Base-by-base conservation (phyloP, 768 basidiomycete species). In the Leucosporidium creatinivorum region DNA sequence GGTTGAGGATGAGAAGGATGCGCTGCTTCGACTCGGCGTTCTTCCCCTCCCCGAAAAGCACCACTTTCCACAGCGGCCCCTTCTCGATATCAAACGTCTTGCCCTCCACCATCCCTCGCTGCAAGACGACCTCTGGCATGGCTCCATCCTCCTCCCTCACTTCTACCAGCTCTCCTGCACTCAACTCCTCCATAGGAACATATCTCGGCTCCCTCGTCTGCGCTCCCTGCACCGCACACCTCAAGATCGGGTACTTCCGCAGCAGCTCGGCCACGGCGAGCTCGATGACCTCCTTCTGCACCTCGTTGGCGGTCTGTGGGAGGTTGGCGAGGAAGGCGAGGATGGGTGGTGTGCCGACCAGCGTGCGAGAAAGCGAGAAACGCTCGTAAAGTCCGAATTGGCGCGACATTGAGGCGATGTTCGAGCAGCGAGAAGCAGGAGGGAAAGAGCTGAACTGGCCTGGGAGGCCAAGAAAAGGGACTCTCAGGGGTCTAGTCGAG, bases 321-420 rank as follows among this genome's bases (percentile, higher is more conserved):
- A 51, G 50, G 31, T 57, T 57, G 55, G 17, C 28, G 28, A 57
- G 55, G 28, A 31, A 36, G 55, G 31, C 19, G 30, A 57, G 18
- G 18, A 31, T 21, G 28, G 30, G 55, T 36, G 23, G 25, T 31
- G 31, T 21, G 12, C 21, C 55, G 23, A 44, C 39, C 39, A 44
- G 39, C 39, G 39, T 44, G 96, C 92, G 91, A 54, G 1, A 18
- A 8, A 48, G 19, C 19, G 30, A 7, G 28, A 9, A 44, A 17
- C 39, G 39, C 15, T 44, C 39, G 39, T 44, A 44, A 7, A 44
- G 39, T 3, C 39, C 39, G 39, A 44, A 44, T 44, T 44, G 39
- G 39, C 39, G 39, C 13, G 39, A 44, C 39, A 44, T 44, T 13
- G 39, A 44, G 39, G 8, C 39, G 39, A 17, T 2, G 15, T 12